These are phyloP conservation scores for Chytriomyces confervae DNA, from an alignment of 192 early-diverging fungal species.

Conservation along the genomic window DNA sequence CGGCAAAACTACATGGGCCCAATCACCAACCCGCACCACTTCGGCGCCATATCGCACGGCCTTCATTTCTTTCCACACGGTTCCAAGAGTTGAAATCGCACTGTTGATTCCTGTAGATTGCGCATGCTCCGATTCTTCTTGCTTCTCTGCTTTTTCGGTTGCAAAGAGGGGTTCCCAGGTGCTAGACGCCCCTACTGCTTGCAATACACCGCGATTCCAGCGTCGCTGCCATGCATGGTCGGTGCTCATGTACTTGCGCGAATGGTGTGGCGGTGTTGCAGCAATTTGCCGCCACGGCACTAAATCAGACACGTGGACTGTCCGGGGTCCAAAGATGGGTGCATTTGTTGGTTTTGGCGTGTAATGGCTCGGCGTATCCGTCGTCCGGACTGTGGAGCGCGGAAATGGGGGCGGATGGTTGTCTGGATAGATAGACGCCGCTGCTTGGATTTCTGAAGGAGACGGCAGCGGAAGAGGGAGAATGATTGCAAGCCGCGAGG, in stretches of 20 bases:
- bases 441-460: constrained; percentile 9
- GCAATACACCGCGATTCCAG: constrained; percentile 35
- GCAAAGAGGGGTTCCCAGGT: constrained; percentile 20
- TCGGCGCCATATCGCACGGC: constrained; percentile 24
- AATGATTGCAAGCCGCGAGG: background rate
- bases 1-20: constrained; percentile 22
- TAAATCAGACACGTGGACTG: background rate
- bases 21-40: constrained; percentile 11
- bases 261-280: constrained; percentile 2
- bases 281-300: constrained; percentile 26
- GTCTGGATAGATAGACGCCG: background rate
- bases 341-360: constrained; percentile 11
- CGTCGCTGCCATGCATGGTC: constrained; percentile 30
- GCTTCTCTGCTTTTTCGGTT: background rate
- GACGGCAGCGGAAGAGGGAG: constrained; percentile 26
- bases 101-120: too few species aligned
- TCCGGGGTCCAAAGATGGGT: constrained; percentile 16
- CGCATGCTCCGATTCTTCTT: too few species aligned
- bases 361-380: constrained; percentile 20
- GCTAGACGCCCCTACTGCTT: constrained; percentile 19
- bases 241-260: constrained; percentile 5
- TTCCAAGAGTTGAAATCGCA: background rate
- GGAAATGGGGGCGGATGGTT: background rate
- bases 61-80: constrained; percentile 3
- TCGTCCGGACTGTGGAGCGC: constrained; percentile 1